phyloP scores from a whole-genome alignment of 176 grass and related monocot genomes.

The Canna indica region DNA sequence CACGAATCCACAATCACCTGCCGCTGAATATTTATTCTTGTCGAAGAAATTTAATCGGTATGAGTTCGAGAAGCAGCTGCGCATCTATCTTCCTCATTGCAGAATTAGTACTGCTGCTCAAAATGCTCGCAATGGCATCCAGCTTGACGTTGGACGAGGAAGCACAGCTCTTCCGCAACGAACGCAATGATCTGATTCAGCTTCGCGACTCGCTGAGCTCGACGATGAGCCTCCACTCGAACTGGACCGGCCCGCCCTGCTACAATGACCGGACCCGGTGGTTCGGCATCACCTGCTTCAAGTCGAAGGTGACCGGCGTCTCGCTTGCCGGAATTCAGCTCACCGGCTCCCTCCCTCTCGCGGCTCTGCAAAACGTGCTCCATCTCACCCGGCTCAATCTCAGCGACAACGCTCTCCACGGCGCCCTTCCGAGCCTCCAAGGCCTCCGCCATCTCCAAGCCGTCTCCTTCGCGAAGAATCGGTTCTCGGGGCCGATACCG shows the following conservation, averaged over 20 bases:
- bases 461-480: slow-evolving; percentile 65
- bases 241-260: slow-evolving; percentile 94
- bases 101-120: too few species aligned
- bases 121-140: not conserved
- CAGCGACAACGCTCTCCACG: slow-evolving; percentile 66
- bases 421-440: slow-evolving; percentile 45
- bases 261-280: slow-evolving; percentile 50
- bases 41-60: too few species aligned
- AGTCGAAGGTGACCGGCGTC: slow-evolving; percentile 46
- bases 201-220: slow-evolving; percentile 75
- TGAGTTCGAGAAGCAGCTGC: not conserved
- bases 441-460: slow-evolving; percentile 37
- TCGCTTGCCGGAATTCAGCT: slow-evolving; percentile 55
- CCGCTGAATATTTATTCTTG: too few species aligned
- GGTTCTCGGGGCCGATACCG: slow-evolving; percentile 75
- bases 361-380: slow-evolving; percentile 30
- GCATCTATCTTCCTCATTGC: slow-evolving; percentile 3
- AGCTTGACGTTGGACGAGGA: too few species aligned
- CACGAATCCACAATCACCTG: too few species aligned
- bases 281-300: slow-evolving; percentile 57
- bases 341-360: slow-evolving; percentile 32
- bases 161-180: slow-evolving; percentile 46
- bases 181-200: slow-evolving; percentile 50
- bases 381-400: slow-evolving; percentile 42
- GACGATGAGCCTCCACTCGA: slow-evolving; percentile 63